Evolutionary conservation across 768 basidiomycete species (phyloP).

Genomic region (Cantharellus anzutake): DNA sequence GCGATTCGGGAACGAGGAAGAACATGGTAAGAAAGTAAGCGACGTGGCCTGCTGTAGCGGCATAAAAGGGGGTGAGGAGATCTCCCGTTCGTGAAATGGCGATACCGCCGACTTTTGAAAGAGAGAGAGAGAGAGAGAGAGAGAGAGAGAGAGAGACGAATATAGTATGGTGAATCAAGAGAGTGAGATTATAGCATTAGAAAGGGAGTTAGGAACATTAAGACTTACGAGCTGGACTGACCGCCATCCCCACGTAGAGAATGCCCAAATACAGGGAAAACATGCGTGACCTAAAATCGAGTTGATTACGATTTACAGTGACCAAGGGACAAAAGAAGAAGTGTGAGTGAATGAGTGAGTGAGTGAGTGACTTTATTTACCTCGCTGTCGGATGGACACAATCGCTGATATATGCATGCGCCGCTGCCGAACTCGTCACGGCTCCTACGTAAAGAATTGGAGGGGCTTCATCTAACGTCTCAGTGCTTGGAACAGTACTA

Average conservation of each 20-base stretch:
- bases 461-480: no score
- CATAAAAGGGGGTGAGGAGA: neutral
- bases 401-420: neutral
- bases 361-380: neutral
- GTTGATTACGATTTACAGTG: no score
- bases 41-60: neutral
- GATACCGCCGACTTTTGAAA: neutral
- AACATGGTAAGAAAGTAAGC: neutral
- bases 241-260: neutral
- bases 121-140: no score
- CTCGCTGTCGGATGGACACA: neutral
- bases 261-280: neutral
- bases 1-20: neutral
- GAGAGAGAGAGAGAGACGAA: no score
- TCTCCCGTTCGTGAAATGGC: neutral
- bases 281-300: no score
- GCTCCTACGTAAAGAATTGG: neutral
- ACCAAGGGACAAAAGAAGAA: neutral
- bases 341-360: neutral
- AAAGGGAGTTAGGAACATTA: no score
- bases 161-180: no score
- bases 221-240: neutral
- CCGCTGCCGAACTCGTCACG: neutral
- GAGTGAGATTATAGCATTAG: no score
- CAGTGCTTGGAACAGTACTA: no score